Evolutionary conservation across 495 filamentous ascomycete genomes (phyloP).

Genomic region (Lepidopterella palustris): DNA sequence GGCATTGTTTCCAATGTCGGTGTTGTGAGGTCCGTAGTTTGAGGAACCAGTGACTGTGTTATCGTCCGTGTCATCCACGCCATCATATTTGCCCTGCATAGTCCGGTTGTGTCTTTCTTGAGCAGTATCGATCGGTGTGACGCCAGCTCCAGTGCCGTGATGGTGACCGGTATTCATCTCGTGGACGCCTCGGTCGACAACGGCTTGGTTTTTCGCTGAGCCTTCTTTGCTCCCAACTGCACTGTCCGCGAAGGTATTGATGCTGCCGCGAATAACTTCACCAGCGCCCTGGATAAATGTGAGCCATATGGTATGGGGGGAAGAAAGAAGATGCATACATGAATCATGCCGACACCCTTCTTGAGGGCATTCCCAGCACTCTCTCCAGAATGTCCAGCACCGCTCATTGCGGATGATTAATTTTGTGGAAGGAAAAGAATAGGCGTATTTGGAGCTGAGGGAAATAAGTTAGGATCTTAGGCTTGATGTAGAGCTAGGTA

Average conservation of each 20-base stretch:
- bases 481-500: too few relatives aligned
- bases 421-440: too few relatives aligned
- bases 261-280: conserved; percentile 28
- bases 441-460: too few relatives aligned
- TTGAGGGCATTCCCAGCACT: conserved; percentile 12
- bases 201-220: conserved; percentile 12
- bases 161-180: conserved; percentile 24
- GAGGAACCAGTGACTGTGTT: background rate
- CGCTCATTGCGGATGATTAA: too few relatives aligned
- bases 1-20: conserved; percentile 8
- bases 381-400: conserved; percentile 10
- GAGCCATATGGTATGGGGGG: background rate
- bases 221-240: conserved; percentile 16
- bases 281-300: conserved; percentile 20
- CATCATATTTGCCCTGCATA: conserved; percentile 1
- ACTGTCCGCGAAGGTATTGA: conserved; percentile 21
- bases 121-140: conserved; percentile 17
- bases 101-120: background rate
- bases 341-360: conserved; percentile 24
- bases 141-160: conserved; percentile 17
- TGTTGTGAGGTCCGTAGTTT: conserved; percentile 16
- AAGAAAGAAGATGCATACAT: conserved; percentile 8
- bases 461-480: too few relatives aligned
- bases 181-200: conserved; percentile 20
- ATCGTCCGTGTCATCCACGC: background rate